Conservation (phyloP, 1,284 basidiomycete species). For the Mycena citricolor region DNA sequence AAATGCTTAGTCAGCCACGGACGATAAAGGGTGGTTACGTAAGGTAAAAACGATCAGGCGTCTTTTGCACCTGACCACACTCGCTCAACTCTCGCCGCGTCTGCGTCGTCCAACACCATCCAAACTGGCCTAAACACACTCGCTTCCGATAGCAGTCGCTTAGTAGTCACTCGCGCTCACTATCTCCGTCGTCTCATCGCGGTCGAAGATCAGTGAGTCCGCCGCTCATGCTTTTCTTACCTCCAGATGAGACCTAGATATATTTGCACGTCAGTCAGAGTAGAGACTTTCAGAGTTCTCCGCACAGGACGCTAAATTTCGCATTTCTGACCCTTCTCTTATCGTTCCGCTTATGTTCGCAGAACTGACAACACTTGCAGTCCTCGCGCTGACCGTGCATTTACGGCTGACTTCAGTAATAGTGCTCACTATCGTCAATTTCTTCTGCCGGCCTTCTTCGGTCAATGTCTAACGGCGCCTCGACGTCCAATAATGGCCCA, state of each 20-base stretch:
- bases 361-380: not conserved
- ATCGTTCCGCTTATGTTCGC: not conserved
- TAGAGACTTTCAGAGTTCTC: conserved; percentile 24
- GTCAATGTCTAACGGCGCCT: conserved; percentile 21
- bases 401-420: not conserved
- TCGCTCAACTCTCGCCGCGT: no score
- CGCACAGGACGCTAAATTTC: conserved; percentile 40
- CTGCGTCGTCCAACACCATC: no score
- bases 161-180: not conserved
- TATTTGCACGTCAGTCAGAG: conserved; percentile 61
- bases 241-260: conserved; percentile 35
- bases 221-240: conserved; percentile 11
- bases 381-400: not conserved
- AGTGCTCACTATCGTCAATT: no score
- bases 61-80: no score
- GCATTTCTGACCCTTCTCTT: conserved; percentile 34
- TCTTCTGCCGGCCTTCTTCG: no score
- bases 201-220: not conserved
- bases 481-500: conserved; percentile 43
- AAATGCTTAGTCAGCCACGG: no score
- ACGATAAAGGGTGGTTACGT: no score
- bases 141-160: no score
- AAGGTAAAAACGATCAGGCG: no score
- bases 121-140: no score
- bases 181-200: no score